phyloP scores from a whole-genome alignment of 1,284 basidiomycete genomes.

The Malassezia pachydermatis region DNA sequence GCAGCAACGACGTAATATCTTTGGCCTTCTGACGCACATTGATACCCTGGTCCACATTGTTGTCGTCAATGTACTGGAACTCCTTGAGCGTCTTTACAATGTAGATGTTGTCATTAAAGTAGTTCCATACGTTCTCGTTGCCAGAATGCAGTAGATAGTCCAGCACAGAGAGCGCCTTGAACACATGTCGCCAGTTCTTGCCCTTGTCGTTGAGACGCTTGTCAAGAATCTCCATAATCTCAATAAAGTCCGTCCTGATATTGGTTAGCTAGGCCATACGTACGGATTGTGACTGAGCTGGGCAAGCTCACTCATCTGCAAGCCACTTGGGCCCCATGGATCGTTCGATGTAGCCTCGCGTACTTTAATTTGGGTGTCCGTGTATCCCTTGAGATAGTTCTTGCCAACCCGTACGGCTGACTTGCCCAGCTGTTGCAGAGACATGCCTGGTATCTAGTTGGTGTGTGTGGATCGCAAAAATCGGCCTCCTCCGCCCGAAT shows the following conservation, averaged over 20 bases:
- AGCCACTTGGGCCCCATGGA: constrained; percentile 94
- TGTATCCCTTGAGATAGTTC: constrained; percentile 47
- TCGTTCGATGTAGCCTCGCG: constrained; percentile 99
- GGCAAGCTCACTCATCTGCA: constrained; percentile 93
- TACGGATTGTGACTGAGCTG: constrained; percentile 96
- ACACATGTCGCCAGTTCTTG: constrained; percentile 99
- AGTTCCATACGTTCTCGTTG: constrained; percentile 94
- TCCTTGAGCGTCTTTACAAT: constrained; percentile 98
- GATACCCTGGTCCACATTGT: constrained; percentile 90
- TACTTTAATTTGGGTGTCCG: constrained; percentile 72
- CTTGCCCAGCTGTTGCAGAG: constrained; percentile 45
- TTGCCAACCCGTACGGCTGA: constrained; percentile 45
- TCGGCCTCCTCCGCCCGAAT: no score
- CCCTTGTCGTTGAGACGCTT: constrained; percentile 98
- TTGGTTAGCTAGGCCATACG: constrained; percentile 47
- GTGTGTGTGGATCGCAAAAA: no score
- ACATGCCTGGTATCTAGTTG: constrained; percentile 22
- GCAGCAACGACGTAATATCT: constrained; percentile 91
- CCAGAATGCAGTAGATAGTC: constrained; percentile 95
- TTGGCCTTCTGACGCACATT: constrained; percentile 97
- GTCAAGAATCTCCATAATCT: constrained; percentile 99
- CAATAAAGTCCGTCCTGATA: constrained; percentile 86
- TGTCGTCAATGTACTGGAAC: constrained; percentile 93
- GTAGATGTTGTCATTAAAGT: constrained; percentile 93
- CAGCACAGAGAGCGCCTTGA: constrained; percentile 93